Conservation (phyloP, 495 filamentous ascomycete genomes). For the Penicillium herquei region DNA sequence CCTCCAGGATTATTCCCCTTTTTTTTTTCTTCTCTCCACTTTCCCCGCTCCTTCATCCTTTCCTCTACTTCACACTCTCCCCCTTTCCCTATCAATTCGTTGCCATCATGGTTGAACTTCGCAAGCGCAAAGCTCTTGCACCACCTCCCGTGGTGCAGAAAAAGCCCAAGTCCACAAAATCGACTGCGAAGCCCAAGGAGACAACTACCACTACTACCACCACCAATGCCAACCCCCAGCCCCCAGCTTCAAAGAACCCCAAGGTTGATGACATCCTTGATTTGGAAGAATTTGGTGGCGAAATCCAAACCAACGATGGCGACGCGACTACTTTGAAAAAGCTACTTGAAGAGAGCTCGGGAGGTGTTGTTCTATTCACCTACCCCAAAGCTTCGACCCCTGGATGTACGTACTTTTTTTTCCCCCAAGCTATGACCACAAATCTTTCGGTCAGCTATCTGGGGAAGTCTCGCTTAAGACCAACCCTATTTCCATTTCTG, state of each 20-base stretch:
- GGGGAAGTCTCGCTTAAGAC: too few relatives aligned
- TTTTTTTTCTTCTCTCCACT: not conserved
- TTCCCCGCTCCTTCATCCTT: not conserved
- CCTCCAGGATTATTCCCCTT: not conserved
- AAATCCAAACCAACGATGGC: conserved; percentile 82
- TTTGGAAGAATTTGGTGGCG: conserved; percentile 74
- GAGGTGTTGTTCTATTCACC: conserved; percentile 87
- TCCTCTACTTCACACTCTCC: not conserved
- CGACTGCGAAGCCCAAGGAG: not conserved
- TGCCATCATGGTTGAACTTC: conserved; percentile 58
- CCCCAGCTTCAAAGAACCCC: conserved; percentile 23
- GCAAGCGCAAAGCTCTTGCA: conserved; percentile 70
- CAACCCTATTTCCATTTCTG: not conserved
- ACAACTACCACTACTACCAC: conserved; percentile 49
- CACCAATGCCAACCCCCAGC: conserved; percentile 30
- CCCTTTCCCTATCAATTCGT: not conserved
- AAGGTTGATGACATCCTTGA: conserved; percentile 55
- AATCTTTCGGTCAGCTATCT: too few relatives aligned
- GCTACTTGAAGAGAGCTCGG: conserved; percentile 78
- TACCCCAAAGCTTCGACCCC: conserved; percentile 95
- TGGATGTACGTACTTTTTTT: conserved; percentile 69
- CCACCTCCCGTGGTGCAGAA: conserved; percentile 55
- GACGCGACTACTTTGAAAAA: conserved; percentile 69
- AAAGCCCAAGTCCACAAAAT: conserved; percentile 25
- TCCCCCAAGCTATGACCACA: not conserved